These are phyloP conservation scores for Vachellia pachyceras DNA, from an alignment of 306 rosid genomes.

Conservation along the genomic window DNA sequence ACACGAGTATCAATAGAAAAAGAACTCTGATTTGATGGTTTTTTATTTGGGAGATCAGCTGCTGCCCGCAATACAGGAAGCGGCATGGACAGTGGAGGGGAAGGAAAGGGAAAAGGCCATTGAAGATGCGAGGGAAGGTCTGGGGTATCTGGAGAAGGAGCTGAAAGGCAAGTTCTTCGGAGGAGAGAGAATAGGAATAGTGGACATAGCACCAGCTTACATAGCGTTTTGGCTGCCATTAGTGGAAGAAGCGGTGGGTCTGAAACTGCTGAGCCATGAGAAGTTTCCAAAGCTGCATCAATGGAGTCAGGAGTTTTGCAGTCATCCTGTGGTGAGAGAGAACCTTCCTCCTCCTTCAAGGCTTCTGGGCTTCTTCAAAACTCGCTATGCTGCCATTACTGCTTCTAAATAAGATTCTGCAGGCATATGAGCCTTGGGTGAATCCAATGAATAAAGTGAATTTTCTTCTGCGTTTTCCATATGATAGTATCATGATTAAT, in stretches of 20 bases:
- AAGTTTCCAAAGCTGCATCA: slow-evolving; percentile 43
- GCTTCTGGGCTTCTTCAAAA: slow-evolving; percentile 20
- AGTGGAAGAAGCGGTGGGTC: slow-evolving; percentile 41
- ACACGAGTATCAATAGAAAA: not conserved
- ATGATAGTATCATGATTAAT: not conserved
- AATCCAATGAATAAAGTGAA: not conserved
- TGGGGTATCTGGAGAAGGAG: slow-evolving; percentile 50
- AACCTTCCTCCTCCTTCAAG: slow-evolving; percentile 37
- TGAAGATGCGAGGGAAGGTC: slow-evolving; percentile 42
- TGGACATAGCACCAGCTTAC: slow-evolving; percentile 47
- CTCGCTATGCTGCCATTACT: slow-evolving; percentile 4
- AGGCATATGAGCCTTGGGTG: not conserved
- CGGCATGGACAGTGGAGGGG: slow-evolving; percentile 20
- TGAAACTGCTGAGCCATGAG: slow-evolving; percentile 39
- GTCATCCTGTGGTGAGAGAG: slow-evolving; percentile 36
- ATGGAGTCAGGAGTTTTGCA: slow-evolving; percentile 49
- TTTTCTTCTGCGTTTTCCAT: not conserved
- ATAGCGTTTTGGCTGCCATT: slow-evolving; percentile 46
- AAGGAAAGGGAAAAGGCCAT: slow-evolving; percentile 45
- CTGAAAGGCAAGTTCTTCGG: slow-evolving; percentile 58
- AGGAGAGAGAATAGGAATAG: slow-evolving; percentile 51
- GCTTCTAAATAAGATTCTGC: slow-evolving; percentile 31
- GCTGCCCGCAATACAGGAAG: slow-evolving; percentile 14
- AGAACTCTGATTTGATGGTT: not conserved
- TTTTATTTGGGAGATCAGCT: slow-evolving; percentile 10